Evolutionary conservation across 345 rosid species (phyloP).

Genomic region (Eucalyptus erythrocorys): DNA sequence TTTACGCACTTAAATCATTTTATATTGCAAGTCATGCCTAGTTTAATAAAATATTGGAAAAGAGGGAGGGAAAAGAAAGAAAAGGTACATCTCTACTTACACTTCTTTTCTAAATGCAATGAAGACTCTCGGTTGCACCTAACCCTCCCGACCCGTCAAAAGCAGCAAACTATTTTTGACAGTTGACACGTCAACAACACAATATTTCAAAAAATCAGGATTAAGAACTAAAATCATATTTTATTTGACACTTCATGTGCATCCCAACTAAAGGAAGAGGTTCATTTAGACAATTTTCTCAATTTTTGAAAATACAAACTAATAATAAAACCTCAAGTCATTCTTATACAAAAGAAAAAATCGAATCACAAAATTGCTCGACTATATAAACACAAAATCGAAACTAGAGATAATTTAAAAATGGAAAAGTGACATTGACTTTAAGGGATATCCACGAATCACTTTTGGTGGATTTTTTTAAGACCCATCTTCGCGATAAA

Average conservation of each 20-base stretch:
- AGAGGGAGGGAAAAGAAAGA: neutral
- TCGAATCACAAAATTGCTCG: rapidly evolving
- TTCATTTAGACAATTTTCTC: neutral
- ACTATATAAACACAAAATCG: neutral
- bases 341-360: neutral
- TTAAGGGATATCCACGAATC: rapidly evolving
- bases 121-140: neutral
- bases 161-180: neutral
- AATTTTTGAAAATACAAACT: neutral
- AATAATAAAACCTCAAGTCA: neutral
- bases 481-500: rapidly evolving
- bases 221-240: neutral
- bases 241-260: neutral
- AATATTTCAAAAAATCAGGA: neutral
- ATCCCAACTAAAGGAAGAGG: neutral
- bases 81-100: neutral
- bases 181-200: neutral
- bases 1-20: neutral
- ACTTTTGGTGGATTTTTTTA: rapidly evolving
- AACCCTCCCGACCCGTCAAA: neutral
- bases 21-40: neutral
- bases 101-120: neutral
- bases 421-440: rapidly evolving
- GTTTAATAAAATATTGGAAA: neutral
- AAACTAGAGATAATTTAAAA: neutral